Conservation (phyloP, 1,284 basidiomycete species). For the Abortiporus biennis region DNA sequence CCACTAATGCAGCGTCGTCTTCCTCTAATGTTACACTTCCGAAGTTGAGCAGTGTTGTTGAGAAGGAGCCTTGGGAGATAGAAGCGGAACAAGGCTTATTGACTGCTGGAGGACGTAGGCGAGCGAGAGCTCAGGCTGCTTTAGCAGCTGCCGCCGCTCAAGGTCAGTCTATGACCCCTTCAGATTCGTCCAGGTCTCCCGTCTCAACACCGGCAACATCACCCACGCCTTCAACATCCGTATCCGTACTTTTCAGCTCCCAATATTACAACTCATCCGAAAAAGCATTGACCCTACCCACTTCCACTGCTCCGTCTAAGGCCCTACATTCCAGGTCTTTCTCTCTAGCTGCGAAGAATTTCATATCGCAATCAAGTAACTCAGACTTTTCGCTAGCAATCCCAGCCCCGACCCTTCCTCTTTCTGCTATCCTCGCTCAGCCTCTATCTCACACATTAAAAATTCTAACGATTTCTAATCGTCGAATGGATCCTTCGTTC, state of each 20-base stretch:
- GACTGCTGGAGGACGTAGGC: conserved; percentile 63
- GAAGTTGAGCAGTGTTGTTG: conserved; percentile 26
- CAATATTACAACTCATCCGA: conserved; percentile 53
- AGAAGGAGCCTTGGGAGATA: conserved; percentile 71
- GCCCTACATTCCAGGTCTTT: conserved; percentile 51
- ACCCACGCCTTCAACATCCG: neutral
- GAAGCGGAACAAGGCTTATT: conserved; percentile 68
- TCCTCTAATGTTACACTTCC: conserved; percentile 14
- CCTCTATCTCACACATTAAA: conserved; percentile 56
- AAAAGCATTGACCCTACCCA: conserved; percentile 58
- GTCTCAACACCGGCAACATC: conserved; percentile 10
- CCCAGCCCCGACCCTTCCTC: conserved; percentile 61
- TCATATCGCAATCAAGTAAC: neutral
- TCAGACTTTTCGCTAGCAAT: conserved; percentile 43
- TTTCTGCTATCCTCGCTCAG: conserved; percentile 52
- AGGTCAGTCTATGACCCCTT: conserved; percentile 4
- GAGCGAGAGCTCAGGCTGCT: conserved; percentile 51
- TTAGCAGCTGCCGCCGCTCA: conserved; percentile 22
- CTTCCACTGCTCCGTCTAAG: conserved; percentile 49
- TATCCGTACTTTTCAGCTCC: conserved; percentile 36
- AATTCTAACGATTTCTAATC: conserved; percentile 54
- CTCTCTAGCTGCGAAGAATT: conserved; percentile 38
- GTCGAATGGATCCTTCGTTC: conserved; percentile 60
- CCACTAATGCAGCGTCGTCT: conserved; percentile 11
- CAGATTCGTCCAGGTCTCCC: neutral